Evolutionary conservation across 352 stramenopile species (phyloP).

Genomic region (Discostella stelligera): DNA sequence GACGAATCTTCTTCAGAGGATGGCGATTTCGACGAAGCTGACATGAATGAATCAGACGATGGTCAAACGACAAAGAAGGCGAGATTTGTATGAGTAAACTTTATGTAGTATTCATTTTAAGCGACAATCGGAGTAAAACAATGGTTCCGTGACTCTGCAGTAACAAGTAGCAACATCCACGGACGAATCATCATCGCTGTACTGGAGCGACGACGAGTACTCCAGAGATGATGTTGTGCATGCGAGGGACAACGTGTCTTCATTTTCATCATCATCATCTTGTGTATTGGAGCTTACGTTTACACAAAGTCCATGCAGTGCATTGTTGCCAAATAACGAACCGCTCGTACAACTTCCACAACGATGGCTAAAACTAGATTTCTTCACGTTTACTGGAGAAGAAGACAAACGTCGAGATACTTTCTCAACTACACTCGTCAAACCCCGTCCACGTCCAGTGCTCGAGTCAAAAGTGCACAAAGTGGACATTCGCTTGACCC

Average conservation of each 20-base stretch:
- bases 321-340: not conserved
- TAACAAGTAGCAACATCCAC: not conserved
- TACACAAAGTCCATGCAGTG: not conserved
- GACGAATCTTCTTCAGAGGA: slow-evolving; percentile 31
- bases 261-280: not conserved
- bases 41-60: slow-evolving; percentile 14
- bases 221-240: not conserved
- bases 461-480: not conserved
- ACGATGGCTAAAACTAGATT: not conserved
- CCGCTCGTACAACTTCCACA: not conserved
- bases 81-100: slow-evolving; percentile 1
- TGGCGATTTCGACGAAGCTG: slow-evolving; percentile 13
- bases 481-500: slow-evolving; percentile 2
- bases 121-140: not conserved
- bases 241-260: not conserved
- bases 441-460: not conserved
- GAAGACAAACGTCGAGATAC: not conserved
- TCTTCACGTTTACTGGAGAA: not conserved
- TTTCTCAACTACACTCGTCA: not conserved
- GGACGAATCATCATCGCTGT: not conserved
- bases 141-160: not conserved
- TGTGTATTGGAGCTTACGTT: not conserved
- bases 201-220: not conserved
- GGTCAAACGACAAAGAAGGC: slow-evolving; percentile 17
- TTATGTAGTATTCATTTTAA: not conserved